Evolutionary conservation across 2,329 filamentous ascomycete genomes (phyloP).

Genomic region (Trichoderma koningii): DNA sequence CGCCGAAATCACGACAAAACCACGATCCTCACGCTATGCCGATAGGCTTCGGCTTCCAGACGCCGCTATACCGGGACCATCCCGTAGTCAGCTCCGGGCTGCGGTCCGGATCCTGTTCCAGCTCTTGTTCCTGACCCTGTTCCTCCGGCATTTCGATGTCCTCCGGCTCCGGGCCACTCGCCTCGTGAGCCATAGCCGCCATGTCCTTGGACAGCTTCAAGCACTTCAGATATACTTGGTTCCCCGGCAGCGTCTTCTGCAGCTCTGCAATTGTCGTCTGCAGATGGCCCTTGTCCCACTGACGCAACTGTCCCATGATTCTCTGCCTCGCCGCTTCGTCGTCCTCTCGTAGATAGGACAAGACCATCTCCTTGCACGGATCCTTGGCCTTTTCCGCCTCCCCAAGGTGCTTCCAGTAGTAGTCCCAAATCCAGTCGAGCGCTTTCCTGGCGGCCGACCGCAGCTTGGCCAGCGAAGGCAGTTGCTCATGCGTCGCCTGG

Average conservation of each 20-base stretch:
- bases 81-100: conserved; percentile 33
- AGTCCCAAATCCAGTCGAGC: conserved; percentile 82
- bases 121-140: neutral
- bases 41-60: conserved; percentile 61
- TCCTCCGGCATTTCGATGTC: conserved; percentile 18
- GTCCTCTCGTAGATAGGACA: conserved; percentile 44
- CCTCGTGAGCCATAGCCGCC: conserved; percentile 31
- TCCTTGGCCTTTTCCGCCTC: conserved; percentile 32
- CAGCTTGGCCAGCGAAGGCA: conserved; percentile 74
- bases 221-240: conserved; percentile 47
- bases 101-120: conserved; percentile 3
- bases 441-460: conserved; percentile 69
- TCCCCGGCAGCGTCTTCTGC: conserved; percentile 45
- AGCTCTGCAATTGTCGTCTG: conserved; percentile 45
- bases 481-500: conserved; percentile 84
- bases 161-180: conserved; percentile 26
- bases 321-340: conserved; percentile 35
- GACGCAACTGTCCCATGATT: conserved; percentile 38
- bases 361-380: conserved; percentile 42
- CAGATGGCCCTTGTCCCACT: conserved; percentile 43
- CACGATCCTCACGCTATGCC: conserved; percentile 49
- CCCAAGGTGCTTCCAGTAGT: conserved; percentile 71
- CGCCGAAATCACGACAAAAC: neutral
- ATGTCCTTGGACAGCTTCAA: conserved; percentile 49
- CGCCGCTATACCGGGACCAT: conserved; percentile 55